A percentile compares a stretch with the other conserved stretches of the same genome.
These are phyloP conservation scores for Panaeolus cyanescens DNA, from an alignment of 768 basidiomycete species.

Conservation along the genomic window DNA sequence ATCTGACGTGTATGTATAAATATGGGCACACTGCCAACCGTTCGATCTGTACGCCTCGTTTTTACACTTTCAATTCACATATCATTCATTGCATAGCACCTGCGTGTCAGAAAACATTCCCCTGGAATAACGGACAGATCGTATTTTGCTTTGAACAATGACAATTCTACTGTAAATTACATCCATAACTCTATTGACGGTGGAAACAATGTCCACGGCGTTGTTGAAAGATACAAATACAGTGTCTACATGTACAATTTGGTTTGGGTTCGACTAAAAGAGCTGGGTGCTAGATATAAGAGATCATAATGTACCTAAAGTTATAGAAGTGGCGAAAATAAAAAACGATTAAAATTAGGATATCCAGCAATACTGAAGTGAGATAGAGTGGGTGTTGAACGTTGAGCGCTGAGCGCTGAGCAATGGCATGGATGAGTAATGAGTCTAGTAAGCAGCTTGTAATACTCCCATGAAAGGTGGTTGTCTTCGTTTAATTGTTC, in stretches of 20 bases:
- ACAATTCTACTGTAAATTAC: not conserved
- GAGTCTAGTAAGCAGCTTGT: slow-evolving; percentile 31
- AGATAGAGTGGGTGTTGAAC: too few relatives aligned
- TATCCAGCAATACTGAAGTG: too few relatives aligned
- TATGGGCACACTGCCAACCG: not conserved
- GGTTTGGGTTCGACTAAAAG: not conserved
- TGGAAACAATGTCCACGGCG: not conserved
- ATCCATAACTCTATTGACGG: not conserved
- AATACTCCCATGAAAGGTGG: slow-evolving; percentile 75
- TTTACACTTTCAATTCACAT: not conserved
- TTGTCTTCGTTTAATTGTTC: slow-evolving; percentile 44
- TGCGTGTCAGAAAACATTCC: not conserved
- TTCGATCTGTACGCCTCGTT: not conserved
- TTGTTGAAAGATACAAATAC: not conserved
- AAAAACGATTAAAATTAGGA: too few relatives aligned
- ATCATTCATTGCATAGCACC: not conserved
- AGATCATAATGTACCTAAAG: too few relatives aligned
- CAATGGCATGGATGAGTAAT: not conserved
- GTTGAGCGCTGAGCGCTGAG: not conserved
- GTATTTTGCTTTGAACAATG: not conserved
- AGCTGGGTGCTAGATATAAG: too few relatives aligned
- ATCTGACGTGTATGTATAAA: not conserved
- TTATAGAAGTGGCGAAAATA: too few relatives aligned
- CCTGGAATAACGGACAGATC: not conserved
- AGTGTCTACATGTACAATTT: not conserved